Evolutionary conservation across 2,329 filamentous ascomycete species (phyloP), one percentile per base, ranked within the genome.

Genomic region (Ophiognomonia clavigignenti-juglandacearum): DNA sequence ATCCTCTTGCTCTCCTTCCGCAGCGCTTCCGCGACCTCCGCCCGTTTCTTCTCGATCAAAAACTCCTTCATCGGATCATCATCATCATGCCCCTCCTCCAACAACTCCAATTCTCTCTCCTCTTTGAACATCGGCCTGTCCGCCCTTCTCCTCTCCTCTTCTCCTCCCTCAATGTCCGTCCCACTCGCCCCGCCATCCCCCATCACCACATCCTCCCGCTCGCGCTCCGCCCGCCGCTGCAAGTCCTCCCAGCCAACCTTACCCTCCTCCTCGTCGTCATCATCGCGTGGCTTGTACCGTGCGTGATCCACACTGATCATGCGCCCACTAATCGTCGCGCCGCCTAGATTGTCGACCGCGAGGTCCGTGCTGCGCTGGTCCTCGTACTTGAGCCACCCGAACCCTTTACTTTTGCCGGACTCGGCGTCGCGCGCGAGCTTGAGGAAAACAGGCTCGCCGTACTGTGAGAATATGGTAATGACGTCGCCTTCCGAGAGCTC

Each of bases 11-110:
- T 72, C 43, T 75, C 62, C 56, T 67, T 76, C 53, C 74, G 72
- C 56, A 86, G 66, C 3, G 88, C 91, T 49, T 79, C 77, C 45
- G 86, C 82, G 11, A 96, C 79, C 63, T 96, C 88, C 62, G 89
- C 88, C 66, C 87, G 90, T 76, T 97, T 96, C 67, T 95, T 86
- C 54, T 92, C 80, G 43, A 96, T 82, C 54, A 97, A 63, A 58
- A 88, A 96, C 31, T 81, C 82, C 67, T 96, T 96, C 93, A 98
- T 98, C 0, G 93, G 93, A 64, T 98, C 93, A 52, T 97, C 92
- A 20, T 96, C 91, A 55, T 97, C 93, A 54, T 95, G 86, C 14
- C 92, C 83, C 45, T 78, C 71, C 43, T 95, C 81, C 47, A 97
- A 64, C 37, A 82, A 76, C 42, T 81, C 80, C 41, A 97, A 68